Percentiles rank a stretch among this genome's conserved stretches.
Evolutionary conservation across 495 filamentous ascomycete species (phyloP).

Genomic region (Hypoxylon subgilvum): DNA sequence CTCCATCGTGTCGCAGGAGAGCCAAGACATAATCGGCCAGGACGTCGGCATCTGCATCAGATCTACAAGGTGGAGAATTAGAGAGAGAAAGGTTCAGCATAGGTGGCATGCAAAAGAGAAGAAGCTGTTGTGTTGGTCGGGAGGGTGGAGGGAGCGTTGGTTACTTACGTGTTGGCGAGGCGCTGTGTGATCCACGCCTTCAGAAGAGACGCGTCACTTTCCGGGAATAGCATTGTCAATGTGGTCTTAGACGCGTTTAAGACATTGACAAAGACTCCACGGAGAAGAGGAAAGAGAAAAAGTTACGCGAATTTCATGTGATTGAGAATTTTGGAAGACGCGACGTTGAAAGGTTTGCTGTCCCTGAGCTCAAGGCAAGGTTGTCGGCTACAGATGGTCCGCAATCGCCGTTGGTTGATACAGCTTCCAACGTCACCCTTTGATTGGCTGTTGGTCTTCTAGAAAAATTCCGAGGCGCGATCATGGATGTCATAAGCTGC

Average conservation of each 20-base stretch:
- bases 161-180: constrained; percentile 84
- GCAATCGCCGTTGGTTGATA: constrained; percentile 15
- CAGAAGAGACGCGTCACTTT: constrained; percentile 73
- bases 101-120: background rate
- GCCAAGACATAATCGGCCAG: constrained; percentile 95
- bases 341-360: background rate
- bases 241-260: background rate
- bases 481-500: constrained; percentile 15
- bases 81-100: constrained; percentile 25
- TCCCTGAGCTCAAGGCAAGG: background rate
- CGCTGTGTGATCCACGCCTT: constrained; percentile 91
- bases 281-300: background rate
- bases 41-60: constrained; percentile 93
- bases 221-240: constrained; percentile 74
- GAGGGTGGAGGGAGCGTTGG: background rate
- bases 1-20: constrained; percentile 81
- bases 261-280: background rate
- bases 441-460: constrained; percentile 15
- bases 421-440: no score
- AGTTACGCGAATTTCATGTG: constrained; percentile 3
- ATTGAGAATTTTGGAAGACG: background rate
- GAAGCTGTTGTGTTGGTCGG: background rate
- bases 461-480: constrained; percentile 29
- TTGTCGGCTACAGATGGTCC: constrained; percentile 5
- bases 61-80: constrained; percentile 58